Base-by-base conservation (phyloP, 495 filamentous ascomycete genomes). In the Daldinia caldariorum region DNA sequence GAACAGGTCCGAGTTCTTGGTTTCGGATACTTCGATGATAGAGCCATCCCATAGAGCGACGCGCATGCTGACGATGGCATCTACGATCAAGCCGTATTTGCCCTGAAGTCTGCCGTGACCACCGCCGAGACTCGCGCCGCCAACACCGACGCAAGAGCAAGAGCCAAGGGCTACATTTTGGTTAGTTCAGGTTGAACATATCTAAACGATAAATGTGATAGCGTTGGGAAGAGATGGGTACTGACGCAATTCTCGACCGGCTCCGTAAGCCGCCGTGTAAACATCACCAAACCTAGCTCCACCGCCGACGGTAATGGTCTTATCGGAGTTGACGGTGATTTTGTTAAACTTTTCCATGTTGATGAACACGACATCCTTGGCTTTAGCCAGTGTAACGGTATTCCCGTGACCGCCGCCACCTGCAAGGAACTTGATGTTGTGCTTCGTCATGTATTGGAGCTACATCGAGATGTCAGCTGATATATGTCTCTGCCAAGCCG, bases 81-180 rank as follows among this genome's bases (percentile, higher is more conserved):
- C 89, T n/a, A 90, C 70, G 0, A 86, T 79, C 0, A 83, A 66
- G 18, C 89, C 89, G 78, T 83, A 89, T 50, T 83, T 81, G 18
- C 88, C 84, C 16, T 86, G 84, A 4, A 77, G 77, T 14, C 83
- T 79, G 0, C 89, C 88, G 35, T 82, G 83, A 5, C 89, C 89
- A 22, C 89, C 89, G 41, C 90, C 87, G 4, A 85, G 83, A 55
- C 81, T 78, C 66, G 90, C 88, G 8, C 89, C 89, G 10, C 83
- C 86, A 29, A 86, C 80, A n/a, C 89, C 89, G 29, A 74, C 69
- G 29, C 69, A 59, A 39, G 84, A 78, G 56, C 82, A 86, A n/a
- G 49, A 53, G 2, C 49, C 49, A 7, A 53, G 49, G 0, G 49
- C 49, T 53, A 10, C 10, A 53, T 31, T 6, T 14, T 14, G 14